Percentiles rank a stretch among this genome's conserved stretches.
phyloP scores from a whole-genome alignment of 2,329 filamentous ascomycete species.

The Lomentospora prolificans region DNA sequence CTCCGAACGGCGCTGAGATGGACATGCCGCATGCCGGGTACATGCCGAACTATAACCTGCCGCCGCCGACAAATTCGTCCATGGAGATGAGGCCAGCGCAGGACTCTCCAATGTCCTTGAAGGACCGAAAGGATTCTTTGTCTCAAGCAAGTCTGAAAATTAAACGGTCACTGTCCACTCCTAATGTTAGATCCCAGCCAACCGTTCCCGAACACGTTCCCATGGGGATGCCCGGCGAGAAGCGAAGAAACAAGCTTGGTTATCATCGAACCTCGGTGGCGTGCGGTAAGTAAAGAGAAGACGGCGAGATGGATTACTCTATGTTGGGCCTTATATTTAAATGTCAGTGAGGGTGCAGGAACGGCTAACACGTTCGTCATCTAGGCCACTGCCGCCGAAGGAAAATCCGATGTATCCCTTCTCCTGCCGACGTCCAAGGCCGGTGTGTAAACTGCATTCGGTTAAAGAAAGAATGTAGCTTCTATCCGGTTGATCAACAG shows the following conservation, averaged over 20 bases:
- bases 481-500: constrained; percentile 77
- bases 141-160: constrained; percentile 27
- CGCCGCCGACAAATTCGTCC: constrained; percentile 21
- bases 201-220: constrained; percentile 23
- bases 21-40: constrained; percentile 29
- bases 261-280: constrained; percentile 94
- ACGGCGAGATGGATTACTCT: constrained; percentile 10
- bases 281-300: constrained; percentile 61
- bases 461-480: constrained; percentile 89
- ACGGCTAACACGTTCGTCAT: background rate
- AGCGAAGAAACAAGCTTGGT: constrained; percentile 77
- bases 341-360: no score
- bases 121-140: constrained; percentile 26
- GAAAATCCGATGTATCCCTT: constrained; percentile 84
- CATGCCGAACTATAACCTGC: constrained; percentile 20
- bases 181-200: constrained; percentile 33
- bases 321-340: no score
- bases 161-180: constrained; percentile 40
- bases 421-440: constrained; percentile 60
- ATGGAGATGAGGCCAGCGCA: constrained; percentile 16
- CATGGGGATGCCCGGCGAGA: constrained; percentile 33
- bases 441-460: constrained; percentile 90
- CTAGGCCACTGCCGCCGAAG: constrained; percentile 82
- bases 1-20: constrained; percentile 30
- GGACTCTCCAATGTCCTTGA: constrained; percentile 22